Percentiles rank a stretch among this genome's conserved stretches.
phyloP scores from a whole-genome alignment of 2,329 filamentous ascomycete genomes.

The Neoarthrinium moseri region DNA sequence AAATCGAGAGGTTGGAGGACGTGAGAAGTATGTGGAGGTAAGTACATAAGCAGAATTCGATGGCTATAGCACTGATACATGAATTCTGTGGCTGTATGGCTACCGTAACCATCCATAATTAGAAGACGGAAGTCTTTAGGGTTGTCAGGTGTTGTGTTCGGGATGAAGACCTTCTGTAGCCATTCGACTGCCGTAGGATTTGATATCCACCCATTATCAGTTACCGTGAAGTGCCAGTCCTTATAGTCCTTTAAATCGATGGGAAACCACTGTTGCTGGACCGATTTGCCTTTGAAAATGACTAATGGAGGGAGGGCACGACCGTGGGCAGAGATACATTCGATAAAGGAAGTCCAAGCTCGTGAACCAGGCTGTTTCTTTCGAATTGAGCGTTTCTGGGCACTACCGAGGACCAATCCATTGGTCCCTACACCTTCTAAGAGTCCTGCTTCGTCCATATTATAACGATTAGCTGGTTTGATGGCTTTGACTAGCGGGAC shows the following conservation, averaged over 20 bases:
- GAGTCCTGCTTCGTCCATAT: neutral
- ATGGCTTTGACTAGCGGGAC: neutral
- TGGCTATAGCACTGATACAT: neutral
- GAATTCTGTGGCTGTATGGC: neutral
- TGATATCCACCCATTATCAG: neutral
- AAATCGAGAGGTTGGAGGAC: conserved; percentile 1
- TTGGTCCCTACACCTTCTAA: neutral
- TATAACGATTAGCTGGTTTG: neutral
- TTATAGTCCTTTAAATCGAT: neutral
- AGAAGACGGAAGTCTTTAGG: neutral
- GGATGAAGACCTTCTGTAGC: conserved; percentile 3
- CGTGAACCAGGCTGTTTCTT: neutral
- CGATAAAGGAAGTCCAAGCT: neutral
- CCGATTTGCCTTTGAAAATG: neutral
- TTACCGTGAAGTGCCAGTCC: neutral
- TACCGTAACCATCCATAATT: neutral
- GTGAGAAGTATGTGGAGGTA: conserved; percentile 2
- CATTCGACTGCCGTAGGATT: neutral
- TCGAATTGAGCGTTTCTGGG: neutral
- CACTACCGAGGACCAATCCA: neutral
- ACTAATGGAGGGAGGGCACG: neutral
- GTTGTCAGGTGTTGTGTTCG: neutral
- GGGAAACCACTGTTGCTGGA: neutral
- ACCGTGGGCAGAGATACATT: neutral
- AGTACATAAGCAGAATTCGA: neutral